Conservation (phyloP, 345 rosid species). For the Clausena lansium region DNA sequence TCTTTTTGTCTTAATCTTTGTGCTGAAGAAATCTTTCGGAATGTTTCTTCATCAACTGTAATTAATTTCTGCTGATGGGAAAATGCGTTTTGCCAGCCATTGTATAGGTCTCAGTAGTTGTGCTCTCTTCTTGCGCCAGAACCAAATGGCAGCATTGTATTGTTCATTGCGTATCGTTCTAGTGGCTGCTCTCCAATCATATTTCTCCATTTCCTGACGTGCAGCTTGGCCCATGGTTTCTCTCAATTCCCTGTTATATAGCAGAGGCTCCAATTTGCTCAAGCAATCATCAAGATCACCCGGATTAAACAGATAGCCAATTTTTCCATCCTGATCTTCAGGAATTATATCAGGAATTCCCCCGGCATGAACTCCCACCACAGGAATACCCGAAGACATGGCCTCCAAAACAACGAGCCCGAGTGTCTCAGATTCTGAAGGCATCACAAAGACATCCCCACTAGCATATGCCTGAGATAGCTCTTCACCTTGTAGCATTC, state of each 20-base stretch:
- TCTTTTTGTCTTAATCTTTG: not conserved
- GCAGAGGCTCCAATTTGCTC: conserved; percentile 56
- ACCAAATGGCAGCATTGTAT: conserved; percentile 94
- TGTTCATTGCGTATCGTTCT: conserved; percentile 83
- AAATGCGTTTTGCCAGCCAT: conserved; percentile 65
- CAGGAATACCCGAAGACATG: conserved; percentile 94
- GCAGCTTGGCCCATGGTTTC: conserved; percentile 81
- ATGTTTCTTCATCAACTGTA: conserved; percentile 18
- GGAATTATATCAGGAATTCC: conserved; percentile 97
- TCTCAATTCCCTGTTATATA: conserved; percentile 53
- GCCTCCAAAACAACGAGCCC: conserved; percentile 96
- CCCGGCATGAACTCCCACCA: conserved; percentile 91
- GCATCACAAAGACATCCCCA: conserved; percentile 94
- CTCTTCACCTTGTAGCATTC: conserved; percentile 88
- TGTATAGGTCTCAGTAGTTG: conserved; percentile 71
- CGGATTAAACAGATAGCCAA: conserved; percentile 69
- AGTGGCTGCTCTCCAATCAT: conserved; percentile 96
- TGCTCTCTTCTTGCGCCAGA: conserved; percentile 85
- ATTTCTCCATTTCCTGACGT: conserved; percentile 82
- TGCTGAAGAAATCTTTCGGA: not conserved
- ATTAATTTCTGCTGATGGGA: conserved; percentile 58
- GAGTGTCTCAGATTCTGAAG: conserved; percentile 95
- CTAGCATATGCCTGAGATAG: conserved; percentile 97
- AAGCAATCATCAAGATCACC: conserved; percentile 88
- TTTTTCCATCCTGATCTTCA: conserved; percentile 81